phyloP scores from a whole-genome alignment of 2,329 filamentous ascomycete species.

The Penicillium sp. region DNA sequence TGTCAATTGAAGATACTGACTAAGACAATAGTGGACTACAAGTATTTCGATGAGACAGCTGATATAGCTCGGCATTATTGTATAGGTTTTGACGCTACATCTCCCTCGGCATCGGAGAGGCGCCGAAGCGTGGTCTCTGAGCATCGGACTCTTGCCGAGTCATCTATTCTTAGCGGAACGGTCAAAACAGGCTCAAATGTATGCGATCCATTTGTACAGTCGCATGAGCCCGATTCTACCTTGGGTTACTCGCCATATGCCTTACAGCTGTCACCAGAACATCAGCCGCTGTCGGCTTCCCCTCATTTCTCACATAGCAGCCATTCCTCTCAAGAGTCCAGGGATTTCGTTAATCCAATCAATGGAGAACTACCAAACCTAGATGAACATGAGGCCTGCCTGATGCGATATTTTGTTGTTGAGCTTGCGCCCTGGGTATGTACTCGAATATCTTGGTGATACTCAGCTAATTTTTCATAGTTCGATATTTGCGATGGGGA shows the following conservation, averaged over 20 bases:
- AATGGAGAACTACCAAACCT: slow-evolving; percentile 7
- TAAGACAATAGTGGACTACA: slow-evolving; percentile 11
- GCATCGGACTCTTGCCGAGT: neutral
- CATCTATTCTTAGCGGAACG: slow-evolving; percentile 4
- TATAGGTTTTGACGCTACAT: slow-evolving; percentile 2
- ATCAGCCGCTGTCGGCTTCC: slow-evolving; percentile 9
- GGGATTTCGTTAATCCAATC: neutral
- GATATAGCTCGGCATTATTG: slow-evolving; percentile 21
- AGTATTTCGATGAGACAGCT: slow-evolving; percentile 27
- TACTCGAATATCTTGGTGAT: neutral
- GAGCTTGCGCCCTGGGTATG: slow-evolving; percentile 22
- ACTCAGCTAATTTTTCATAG: slow-evolving; percentile 16
- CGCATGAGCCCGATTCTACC: neutral
- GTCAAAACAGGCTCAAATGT: neutral
- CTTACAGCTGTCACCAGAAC: slow-evolving; percentile 8
- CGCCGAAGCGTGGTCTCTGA: slow-evolving; percentile 11
- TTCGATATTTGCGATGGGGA: slow-evolving; percentile 47
- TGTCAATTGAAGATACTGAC: slow-evolving; percentile 2
- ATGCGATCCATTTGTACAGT: slow-evolving; percentile 2
- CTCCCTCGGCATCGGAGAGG: neutral
- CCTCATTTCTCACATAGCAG: slow-evolving; percentile 10
- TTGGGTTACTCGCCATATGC: slow-evolving; percentile 6
- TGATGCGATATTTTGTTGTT: slow-evolving; percentile 24
- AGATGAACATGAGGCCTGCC: slow-evolving; percentile 18
- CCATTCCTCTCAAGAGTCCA: slow-evolving; percentile 4